These are phyloP conservation scores for Alternaria consortialis DNA, from an alignment of 2,329 filamentous ascomycete genomes.

Conservation along the genomic window DNA sequence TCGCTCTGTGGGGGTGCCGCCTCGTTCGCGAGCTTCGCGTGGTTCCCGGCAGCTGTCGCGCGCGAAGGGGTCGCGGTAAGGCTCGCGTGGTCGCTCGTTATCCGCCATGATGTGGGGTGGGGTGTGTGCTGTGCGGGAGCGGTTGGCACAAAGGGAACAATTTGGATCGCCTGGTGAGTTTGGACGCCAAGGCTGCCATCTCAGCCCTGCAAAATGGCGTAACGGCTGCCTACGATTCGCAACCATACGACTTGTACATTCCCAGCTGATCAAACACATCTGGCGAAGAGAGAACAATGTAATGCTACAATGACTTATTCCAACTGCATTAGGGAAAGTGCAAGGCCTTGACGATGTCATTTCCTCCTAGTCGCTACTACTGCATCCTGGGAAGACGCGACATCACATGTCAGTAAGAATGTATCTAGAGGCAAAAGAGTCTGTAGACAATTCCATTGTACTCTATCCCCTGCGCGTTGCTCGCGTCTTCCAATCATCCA, in stretches of 20 bases:
- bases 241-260: too few species aligned
- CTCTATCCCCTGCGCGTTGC: background rate
- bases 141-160: slow-evolving; percentile 11
- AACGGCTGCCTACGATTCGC: too few species aligned
- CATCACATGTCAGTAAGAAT: background rate
- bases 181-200: slow-evolving; percentile 17
- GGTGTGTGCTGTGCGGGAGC: slow-evolving; percentile 2
- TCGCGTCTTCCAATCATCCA: background rate
- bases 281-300: background rate
- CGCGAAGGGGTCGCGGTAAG: slow-evolving; percentile 21
- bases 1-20: slow-evolving; percentile 35
- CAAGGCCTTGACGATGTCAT: background rate
- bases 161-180: slow-evolving; percentile 2
- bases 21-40: slow-evolving; percentile 31
- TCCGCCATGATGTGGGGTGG: slow-evolving; percentile 30
- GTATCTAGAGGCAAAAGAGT: background rate
- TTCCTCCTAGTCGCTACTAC: background rate
- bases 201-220: background rate
- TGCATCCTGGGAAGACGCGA: background rate
- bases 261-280: background rate
- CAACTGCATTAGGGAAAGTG: too few species aligned
- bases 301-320: too few species aligned
- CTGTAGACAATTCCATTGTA: background rate
- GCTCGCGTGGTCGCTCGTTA: slow-evolving; percentile 36
- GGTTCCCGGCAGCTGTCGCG: slow-evolving; percentile 33